Percentiles rank a stretch among this genome's conserved stretches.
These are phyloP conservation scores for Nakaseomyces bracarensis DNA, from an alignment of 1,139 yeast genomes.

Conservation along the genomic window DNA sequence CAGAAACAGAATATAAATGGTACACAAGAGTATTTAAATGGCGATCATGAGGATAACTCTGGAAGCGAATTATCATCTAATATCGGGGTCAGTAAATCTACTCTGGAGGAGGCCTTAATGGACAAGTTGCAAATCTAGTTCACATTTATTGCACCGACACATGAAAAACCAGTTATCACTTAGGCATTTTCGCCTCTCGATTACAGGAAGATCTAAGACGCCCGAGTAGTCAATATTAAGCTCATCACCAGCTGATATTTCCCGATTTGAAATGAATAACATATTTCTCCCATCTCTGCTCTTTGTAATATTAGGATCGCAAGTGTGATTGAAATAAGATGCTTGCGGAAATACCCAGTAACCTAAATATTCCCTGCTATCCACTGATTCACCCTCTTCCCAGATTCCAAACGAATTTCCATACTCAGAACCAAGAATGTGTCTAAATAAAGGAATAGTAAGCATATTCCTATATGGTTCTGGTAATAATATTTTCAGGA, in stretches of 20 bases:
- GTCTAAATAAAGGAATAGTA: constrained; percentile 38
- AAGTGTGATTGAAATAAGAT: constrained; percentile 64
- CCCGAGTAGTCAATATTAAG: constrained; percentile 59
- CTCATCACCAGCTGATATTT: constrained; percentile 41
- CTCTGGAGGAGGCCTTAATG: constrained; percentile 39
- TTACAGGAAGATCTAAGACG: constrained; percentile 37
- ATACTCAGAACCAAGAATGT: constrained; percentile 51
- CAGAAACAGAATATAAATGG: constrained; percentile 10
- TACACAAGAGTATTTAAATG: constrained; percentile 5
- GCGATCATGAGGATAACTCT: constrained; percentile 1
- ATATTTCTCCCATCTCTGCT: constrained; percentile 32
- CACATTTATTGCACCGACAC: constrained; percentile 48
- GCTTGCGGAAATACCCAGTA: constrained; percentile 60
- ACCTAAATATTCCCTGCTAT: constrained; percentile 57
- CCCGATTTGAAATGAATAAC: constrained; percentile 33
- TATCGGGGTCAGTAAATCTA: constrained; percentile 38
- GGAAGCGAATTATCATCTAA: constrained; percentile 24
- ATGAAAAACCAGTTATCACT: constrained; percentile 53
- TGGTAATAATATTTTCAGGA: constrained; percentile 41
- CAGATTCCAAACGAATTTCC: constrained; percentile 75
- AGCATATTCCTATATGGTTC: constrained; percentile 35
- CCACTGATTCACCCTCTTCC: constrained; percentile 39
- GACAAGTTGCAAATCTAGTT: constrained; percentile 27
- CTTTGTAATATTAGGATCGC: constrained; percentile 43
- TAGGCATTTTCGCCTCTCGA: constrained; percentile 39